Base-by-base conservation (phyloP, 2,329 filamentous ascomycete species). In the Penicillium sp. region DNA sequence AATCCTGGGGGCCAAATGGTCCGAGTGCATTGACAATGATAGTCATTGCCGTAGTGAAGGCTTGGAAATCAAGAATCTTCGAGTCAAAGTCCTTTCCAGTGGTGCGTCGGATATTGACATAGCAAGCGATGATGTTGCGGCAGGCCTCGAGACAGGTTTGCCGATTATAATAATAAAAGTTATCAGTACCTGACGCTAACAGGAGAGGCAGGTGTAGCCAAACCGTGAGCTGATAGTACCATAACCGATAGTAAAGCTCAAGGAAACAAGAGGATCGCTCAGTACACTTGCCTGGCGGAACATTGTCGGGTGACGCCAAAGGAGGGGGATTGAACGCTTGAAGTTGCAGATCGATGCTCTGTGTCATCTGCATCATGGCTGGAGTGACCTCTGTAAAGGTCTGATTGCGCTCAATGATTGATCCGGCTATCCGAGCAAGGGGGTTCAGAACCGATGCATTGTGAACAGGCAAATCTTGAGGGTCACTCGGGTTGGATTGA, bases 391-490 rank as follows among this genome's bases (percentile, higher is more conserved):
- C 43, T 16, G 20, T 42, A 16, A 59, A 61, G 6, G 5, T 59
- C 29, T 61, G 56, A 34, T 61, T 61, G 10, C 56, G 53, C 29
- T 61, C 59, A n/a, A 59, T 59, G n/a, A 61, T 48, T 20, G 35
- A 57, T 10, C 53, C 53, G 11, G 59, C 59, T 18, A 57, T 55
- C 13, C 50, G 54, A 52, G 47, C 31, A 43, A 61, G 50, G 2
- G 22, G 26, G 22, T 50, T 22, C 47, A 59, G 35, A 46, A 24
- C 35, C 8, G n/a, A 29, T 26, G 16, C 26, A 16, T 53, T 43
- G 14, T 34, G 18, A n/a, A 11, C 32, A 13, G 43, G 20, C 3
- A 22, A 9, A 10, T 34, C 14, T 7, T 44, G 40, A 13, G 35
- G 38, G 20, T 46, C 31, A 1, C 18, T 22, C 29, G 22, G 39